phyloP scores from a whole-genome alignment of 2,329 filamentous ascomycete species.

The Nothophaeocryptopus gaeumannii region DNA sequence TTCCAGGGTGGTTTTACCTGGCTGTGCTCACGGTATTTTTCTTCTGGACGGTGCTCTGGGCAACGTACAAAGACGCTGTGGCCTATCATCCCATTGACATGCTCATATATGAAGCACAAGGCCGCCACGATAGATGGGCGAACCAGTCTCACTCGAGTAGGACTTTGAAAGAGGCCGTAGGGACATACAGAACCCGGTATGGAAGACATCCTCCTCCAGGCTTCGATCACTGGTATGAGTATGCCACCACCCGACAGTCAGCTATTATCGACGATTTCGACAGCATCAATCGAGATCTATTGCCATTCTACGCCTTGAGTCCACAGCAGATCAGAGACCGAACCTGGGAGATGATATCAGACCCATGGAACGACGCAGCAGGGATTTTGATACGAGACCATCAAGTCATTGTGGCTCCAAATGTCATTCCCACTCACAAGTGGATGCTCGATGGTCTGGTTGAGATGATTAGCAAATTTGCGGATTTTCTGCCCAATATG shows the following conservation, averaged over 20 bases:
- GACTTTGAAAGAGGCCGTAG: constrained; percentile 50
- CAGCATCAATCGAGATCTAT: constrained; percentile 56
- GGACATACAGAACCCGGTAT: constrained; percentile 53
- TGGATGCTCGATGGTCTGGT: constrained; percentile 59
- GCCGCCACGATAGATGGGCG: constrained; percentile 50
- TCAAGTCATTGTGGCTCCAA: constrained; percentile 48
- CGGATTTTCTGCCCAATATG: constrained; percentile 59
- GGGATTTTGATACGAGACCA: constrained; percentile 56
- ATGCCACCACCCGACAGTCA: constrained; percentile 51
- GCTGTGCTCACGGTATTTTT: constrained; percentile 43
- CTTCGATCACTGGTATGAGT: constrained; percentile 60
- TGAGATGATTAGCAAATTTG: constrained; percentile 54
- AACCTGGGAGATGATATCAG: constrained; percentile 53
- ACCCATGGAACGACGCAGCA: constrained; percentile 56
- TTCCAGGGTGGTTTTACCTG: constrained; percentile 36
- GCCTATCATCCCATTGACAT: constrained; percentile 55
- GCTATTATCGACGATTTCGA: constrained; percentile 60
- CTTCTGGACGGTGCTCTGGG: constrained; percentile 41
- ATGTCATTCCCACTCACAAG: constrained; percentile 54
- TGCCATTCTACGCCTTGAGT: constrained; percentile 54
- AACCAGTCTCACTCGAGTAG: constrained; percentile 48
- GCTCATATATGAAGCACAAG: constrained; percentile 51
- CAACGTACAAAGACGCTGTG: constrained; percentile 40
- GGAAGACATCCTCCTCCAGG: constrained; percentile 55
- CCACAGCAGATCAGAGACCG: constrained; percentile 52